These are phyloP conservation scores for Candida maltosa DNA, from an alignment of 805 yeast species.

Conservation along the genomic window DNA sequence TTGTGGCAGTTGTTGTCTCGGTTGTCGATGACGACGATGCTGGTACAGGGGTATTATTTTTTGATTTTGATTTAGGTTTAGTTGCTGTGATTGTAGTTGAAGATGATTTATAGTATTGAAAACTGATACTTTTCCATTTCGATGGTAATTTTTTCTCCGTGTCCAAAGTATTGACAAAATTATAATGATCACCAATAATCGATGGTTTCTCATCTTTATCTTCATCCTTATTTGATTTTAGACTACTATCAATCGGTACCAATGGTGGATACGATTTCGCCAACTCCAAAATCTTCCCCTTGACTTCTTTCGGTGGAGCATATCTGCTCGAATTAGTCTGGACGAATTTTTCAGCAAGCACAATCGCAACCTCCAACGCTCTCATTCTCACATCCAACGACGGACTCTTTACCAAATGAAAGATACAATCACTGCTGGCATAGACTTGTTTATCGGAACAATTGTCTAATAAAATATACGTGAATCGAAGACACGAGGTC, in stretches of 20 bases:
- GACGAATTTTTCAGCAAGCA: constrained; percentile 60
- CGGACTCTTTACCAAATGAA: constrained; percentile 54
- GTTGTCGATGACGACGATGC: too few relatives aligned
- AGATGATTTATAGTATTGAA: constrained; percentile 41
- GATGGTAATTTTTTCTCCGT: constrained; percentile 45
- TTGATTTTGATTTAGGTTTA: constrained; percentile 9
- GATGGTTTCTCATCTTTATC: constrained; percentile 15
- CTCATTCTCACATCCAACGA: constrained; percentile 56
- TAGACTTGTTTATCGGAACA: constrained; percentile 66
- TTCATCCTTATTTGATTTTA: constrained; percentile 11
- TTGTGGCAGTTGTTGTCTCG: too few relatives aligned
- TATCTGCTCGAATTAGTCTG: constrained; percentile 41
- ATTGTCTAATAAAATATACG: constrained; percentile 61
- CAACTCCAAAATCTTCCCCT: constrained; percentile 47
- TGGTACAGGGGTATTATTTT: too few relatives aligned
- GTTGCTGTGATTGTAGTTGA: constrained; percentile 2
- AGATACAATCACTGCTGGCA: constrained; percentile 61
- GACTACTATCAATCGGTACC: constrained; percentile 33
- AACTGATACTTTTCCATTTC: constrained; percentile 55
- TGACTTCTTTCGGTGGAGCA: constrained; percentile 41
- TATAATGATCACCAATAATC: constrained; percentile 37
- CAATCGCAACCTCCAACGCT: constrained; percentile 58
- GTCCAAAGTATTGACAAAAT: constrained; percentile 45
- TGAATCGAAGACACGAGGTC: constrained; percentile 55
- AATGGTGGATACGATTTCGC: constrained; percentile 53